Evolutionary conservation across 2,329 filamentous ascomycete species (phyloP).

Genomic region (Fusarium sp.): DNA sequence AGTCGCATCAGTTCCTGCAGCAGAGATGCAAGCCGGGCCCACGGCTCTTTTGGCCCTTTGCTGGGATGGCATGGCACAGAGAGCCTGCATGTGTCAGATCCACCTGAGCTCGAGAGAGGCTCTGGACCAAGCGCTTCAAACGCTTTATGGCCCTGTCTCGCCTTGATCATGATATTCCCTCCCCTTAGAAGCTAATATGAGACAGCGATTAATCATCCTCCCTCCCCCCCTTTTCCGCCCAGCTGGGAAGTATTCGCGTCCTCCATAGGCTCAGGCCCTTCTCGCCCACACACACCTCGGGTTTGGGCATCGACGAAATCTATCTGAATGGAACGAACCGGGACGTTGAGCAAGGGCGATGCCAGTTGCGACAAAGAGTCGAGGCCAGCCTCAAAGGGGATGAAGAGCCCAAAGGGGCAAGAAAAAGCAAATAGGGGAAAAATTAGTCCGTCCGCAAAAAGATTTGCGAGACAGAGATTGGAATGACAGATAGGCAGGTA

Average conservation of each 20-base stretch:
- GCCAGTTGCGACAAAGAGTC: slow-evolving; percentile 30
- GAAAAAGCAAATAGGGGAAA: slow-evolving; percentile 15
- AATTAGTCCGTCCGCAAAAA: slow-evolving; percentile 1
- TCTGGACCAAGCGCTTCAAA: slow-evolving; percentile 27
- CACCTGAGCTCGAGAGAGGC: slow-evolving; percentile 27
- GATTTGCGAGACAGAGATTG: slow-evolving; percentile 26
- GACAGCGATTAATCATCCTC: slow-evolving; percentile 19
- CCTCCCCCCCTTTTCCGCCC: slow-evolving; percentile 20
- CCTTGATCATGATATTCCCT: slow-evolving; percentile 22
- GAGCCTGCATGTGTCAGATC: slow-evolving; percentile 41
- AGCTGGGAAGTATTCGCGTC: slow-evolving; percentile 13
- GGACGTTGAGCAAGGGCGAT: slow-evolving; percentile 32
- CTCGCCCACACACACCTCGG: slow-evolving; percentile 8
- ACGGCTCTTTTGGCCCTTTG: neutral
- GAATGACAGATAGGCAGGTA: slow-evolving; percentile 17
- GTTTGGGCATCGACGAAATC: slow-evolving; percentile 35
- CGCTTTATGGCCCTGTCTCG: slow-evolving; percentile 33
- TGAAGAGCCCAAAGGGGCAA: slow-evolving; percentile 14
- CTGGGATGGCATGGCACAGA: slow-evolving; percentile 19
- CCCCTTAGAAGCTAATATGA: neutral
- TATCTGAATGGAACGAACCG: slow-evolving; percentile 20
- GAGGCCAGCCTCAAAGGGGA: slow-evolving; percentile 14
- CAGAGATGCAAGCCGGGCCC: slow-evolving; percentile 34
- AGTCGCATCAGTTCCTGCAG: slow-evolving; percentile 40
- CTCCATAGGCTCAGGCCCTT: slow-evolving; percentile 29